phyloP scores from a whole-genome alignment of 352 stramenopile genomes.

The Phytopythium aichiense region DNA sequence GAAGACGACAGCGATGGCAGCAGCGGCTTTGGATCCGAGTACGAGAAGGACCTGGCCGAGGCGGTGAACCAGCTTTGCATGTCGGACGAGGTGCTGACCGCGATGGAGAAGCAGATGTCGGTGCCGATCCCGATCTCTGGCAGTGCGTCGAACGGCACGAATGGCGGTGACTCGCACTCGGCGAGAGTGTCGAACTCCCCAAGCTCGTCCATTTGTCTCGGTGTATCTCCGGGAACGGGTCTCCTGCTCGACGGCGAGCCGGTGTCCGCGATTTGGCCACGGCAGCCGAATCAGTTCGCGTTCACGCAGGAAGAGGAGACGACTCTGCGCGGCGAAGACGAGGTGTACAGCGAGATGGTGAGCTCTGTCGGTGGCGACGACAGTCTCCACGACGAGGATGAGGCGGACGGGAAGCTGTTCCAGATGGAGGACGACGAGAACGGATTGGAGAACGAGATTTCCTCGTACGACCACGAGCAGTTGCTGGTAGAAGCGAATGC shows the following conservation, averaged over 20 bases:
- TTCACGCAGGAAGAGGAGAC: conserved; percentile 83
- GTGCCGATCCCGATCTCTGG: conserved; percentile 45
- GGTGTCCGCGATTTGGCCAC: conserved; percentile 68
- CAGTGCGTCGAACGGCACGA: conserved; percentile 4
- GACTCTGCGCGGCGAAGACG: conserved; percentile 50
- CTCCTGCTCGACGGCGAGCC: conserved; percentile 68
- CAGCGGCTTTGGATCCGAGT: conserved; percentile 58
- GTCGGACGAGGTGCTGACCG: conserved; percentile 47
- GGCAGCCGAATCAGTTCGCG: conserved; percentile 78
- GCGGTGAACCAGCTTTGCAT: conserved; percentile 69
- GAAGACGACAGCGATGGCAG: conserved; percentile 19
- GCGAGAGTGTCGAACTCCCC: conserved; percentile 47
- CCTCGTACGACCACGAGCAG: conserved; percentile 6
- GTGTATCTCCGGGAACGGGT: conserved; percentile 49
- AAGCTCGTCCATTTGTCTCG: conserved; percentile 61
- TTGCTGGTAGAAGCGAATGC: not conserved
- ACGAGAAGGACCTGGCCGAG: conserved; percentile 67
- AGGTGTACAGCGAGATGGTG: conserved; percentile 80
- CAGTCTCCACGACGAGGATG: conserved; percentile 41
- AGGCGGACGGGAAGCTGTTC: conserved; percentile 44
- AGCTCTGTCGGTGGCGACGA: conserved; percentile 63
- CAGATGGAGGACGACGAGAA: conserved; percentile 50
- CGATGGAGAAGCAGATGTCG: conserved; percentile 50
- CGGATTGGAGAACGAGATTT: conserved; percentile 14
- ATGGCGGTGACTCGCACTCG: conserved; percentile 9